Conservation (phyloP, 345 rosid species). For the Lepidium sativum region DNA sequence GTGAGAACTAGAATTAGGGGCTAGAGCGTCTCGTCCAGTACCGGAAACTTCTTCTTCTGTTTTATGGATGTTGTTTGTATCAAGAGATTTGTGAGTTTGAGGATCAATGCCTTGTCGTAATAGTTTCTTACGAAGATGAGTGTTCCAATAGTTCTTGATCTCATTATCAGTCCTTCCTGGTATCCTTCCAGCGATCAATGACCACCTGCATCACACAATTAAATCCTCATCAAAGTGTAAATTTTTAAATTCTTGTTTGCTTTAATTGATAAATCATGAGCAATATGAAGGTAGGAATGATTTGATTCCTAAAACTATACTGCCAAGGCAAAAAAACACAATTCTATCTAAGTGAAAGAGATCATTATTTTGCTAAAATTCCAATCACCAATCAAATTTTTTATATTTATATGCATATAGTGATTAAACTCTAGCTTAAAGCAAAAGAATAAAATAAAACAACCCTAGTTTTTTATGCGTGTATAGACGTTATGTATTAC, state of each 20-base stretch:
- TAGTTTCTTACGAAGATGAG: slow-evolving; percentile 73
- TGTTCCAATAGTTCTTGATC: slow-evolving; percentile 91
- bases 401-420: neutral
- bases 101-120: slow-evolving; percentile 79
- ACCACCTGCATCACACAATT: slow-evolving; percentile 45
- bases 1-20: neutral
- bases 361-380: neutral
- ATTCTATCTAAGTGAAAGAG: no score
- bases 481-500: no score
- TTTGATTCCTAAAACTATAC: no score
- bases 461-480: no score
- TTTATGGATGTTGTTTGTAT: slow-evolving; percentile 9
- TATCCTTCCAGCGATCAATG: slow-evolving; percentile 80
- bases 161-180: slow-evolving; percentile 90
- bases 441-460: neutral
- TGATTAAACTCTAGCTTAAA: neutral
- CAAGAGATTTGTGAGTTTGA: slow-evolving; percentile 65
- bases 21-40: slow-evolving; percentile 4
- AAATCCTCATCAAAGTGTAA: no score
- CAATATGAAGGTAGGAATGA: no score
- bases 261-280: neutral
- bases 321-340: no score
- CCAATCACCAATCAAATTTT: neutral
- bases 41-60: slow-evolving; percentile 14
- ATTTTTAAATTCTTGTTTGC: neutral